Evolutionary conservation across 805 yeast genomes (phyloP).

Genomic region (Monosporozyma yasuniensis): DNA sequence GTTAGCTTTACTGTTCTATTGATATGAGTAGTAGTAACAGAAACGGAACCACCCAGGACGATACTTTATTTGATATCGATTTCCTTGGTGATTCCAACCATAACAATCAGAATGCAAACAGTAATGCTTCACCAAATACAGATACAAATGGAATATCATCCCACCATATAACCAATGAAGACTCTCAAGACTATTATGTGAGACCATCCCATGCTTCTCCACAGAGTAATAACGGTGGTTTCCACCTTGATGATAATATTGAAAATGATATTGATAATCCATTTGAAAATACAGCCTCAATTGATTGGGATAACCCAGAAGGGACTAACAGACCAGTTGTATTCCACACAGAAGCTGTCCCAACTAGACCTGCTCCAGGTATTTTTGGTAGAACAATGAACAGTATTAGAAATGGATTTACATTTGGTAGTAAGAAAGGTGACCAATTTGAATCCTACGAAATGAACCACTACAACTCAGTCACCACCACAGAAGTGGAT

Average conservation of each 20-base stretch:
- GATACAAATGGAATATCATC: not conserved
- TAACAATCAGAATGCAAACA: not conserved
- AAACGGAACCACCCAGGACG: conserved; percentile 9
- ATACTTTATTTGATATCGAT: conserved; percentile 35
- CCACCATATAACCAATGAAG: not conserved
- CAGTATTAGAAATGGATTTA: conserved; percentile 13
- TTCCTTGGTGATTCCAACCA: conserved; percentile 22
- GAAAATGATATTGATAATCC: conserved; percentile 31
- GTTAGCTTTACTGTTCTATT: not conserved
- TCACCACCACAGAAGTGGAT: conserved; percentile 15
- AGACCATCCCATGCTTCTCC: conserved; percentile 15
- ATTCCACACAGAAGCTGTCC: conserved; percentile 10
- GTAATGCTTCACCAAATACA: not conserved
- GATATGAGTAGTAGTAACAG: not conserved
- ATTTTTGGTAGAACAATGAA: conserved; percentile 15
- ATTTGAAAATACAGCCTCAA: conserved; percentile 12
- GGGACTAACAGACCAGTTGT: conserved; percentile 6
- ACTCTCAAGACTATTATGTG: conserved; percentile 7
- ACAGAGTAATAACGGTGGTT: conserved; percentile 28
- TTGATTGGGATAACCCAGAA: conserved; percentile 10
- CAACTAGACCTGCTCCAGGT: conserved; percentile 9
- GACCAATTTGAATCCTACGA: conserved; percentile 19
- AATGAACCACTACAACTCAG: conserved; percentile 24
- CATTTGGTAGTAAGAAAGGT: conserved; percentile 5
- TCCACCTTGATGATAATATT: conserved; percentile 27